Evolutionary conservation across 768 basidiomycete species (phyloP), one percentile per base, ranked within the genome.

Genomic region (Tremella fuciformis): DNA sequence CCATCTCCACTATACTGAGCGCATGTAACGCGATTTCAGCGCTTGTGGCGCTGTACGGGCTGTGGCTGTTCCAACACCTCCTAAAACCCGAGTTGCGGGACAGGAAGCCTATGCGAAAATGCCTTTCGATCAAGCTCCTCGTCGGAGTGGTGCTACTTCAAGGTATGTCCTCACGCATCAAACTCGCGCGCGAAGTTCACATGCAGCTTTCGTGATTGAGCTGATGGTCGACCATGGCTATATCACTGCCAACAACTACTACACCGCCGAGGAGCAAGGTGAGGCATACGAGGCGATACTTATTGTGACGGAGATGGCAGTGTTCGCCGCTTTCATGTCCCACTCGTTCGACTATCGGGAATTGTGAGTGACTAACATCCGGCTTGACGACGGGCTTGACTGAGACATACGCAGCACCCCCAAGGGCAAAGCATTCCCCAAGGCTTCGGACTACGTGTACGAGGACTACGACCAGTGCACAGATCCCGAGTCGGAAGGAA

Each of bases 141-240:
- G 42, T 46, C 8, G 42, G 42, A 8, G n/a, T 46, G 42, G 42
- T 46, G 42, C n/a, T 46, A 15, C n/a, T 46, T 8, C 42, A 46
- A 46, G 4, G 42, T 15, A 46, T 8, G 42, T 46, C 11, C 11
- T 11, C 29, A 15, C 6, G 16, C n/a, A 6, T 46, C 15, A 4
- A 4, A 46, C 7, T 15, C 8, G 6, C n/a, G 22, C 4, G 6
- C 6, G n/a, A 18, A 46, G 42, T 15, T 46, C 8, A 46, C 42
- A 15, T 4, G n/a, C 42, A 46, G 42, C n/a, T 15, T 46, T 46
- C n/a, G 22, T 46, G 6, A 46, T 46, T 15, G n/a, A n/a, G 42
- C n/a, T 46, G n/a, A n/a, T 46, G 22, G 42, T 46, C 6, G 42
- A 46, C 22, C 42, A 46, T 15, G 42, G 42, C 42, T 46, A 46